Percentiles rank a stretch among this genome's conserved stretches.
phyloP scores from a whole-genome alignment of 345 rosid genomes.

The Eucalyptus curtisii region DNA sequence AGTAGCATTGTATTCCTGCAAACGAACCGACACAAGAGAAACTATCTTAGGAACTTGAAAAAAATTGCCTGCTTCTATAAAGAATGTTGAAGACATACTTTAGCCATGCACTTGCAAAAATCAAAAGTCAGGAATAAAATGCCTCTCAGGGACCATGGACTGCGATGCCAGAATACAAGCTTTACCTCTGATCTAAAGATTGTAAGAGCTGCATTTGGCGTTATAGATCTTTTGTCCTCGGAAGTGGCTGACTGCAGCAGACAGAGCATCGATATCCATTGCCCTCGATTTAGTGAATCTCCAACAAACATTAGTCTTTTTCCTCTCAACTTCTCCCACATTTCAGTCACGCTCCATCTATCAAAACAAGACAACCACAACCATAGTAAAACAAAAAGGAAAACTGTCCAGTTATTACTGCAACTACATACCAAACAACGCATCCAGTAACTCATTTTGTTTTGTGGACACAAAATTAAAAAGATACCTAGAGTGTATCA shows the following conservation, averaged over 20 bases:
- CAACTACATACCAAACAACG: neutral
- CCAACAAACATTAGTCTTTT: conserved; percentile 97
- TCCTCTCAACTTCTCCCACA: conserved; percentile 97
- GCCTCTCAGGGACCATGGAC: neutral
- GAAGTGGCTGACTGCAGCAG: conserved; percentile 79
- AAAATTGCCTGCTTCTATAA: neutral
- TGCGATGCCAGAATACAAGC: neutral
- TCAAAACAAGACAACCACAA: neutral
- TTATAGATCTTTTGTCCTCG: conserved; percentile 58
- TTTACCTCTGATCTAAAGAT: conserved; percentile 85
- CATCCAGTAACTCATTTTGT: neutral
- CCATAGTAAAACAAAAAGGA: neutral
- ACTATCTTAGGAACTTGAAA: neutral
- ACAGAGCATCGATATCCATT: conserved; percentile 98
- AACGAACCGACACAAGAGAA: neutral
- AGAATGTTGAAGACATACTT: neutral
- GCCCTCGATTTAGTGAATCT: conserved; percentile 92
- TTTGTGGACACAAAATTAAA: neutral
- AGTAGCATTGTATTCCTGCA: conserved; percentile 85
- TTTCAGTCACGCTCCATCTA: conserved; percentile 80
- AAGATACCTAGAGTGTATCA: neutral
- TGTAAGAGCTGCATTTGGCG: conserved; percentile 87
- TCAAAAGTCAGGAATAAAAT: neutral
- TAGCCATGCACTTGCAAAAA: neutral
- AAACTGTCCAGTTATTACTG: neutral